phyloP scores from a whole-genome alignment of 2,329 filamentous ascomycete genomes.

The Paecilomyces fulvus region DNA sequence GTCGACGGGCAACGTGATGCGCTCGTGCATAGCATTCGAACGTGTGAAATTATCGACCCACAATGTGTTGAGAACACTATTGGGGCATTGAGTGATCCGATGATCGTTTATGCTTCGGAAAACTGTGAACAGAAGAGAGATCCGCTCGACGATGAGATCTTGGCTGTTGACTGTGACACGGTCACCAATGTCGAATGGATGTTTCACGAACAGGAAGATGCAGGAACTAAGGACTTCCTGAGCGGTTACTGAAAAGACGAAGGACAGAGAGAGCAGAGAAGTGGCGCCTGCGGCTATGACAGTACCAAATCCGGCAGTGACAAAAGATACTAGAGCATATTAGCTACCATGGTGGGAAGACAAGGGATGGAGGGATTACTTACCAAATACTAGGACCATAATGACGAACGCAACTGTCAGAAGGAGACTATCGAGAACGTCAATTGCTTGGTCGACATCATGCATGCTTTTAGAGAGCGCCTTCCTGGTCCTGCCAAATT shows the following conservation, averaged over 20 bases:
- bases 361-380: constrained; percentile 25
- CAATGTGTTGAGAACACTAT: constrained; percentile 82
- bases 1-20: constrained; percentile 67
- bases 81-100: constrained; percentile 75
- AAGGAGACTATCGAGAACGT: constrained; percentile 80
- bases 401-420: constrained; percentile 73
- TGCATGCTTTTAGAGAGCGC: constrained; percentile 89
- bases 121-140: constrained; percentile 85
- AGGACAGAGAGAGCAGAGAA: constrained; percentile 87
- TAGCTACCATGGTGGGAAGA: constrained; percentile 11
- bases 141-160: constrained; percentile 78
- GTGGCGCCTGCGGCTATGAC: constrained; percentile 87
- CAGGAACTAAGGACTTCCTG: constrained; percentile 97
- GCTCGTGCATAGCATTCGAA: constrained; percentile 85
- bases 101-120: constrained; percentile 77
- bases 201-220: constrained; percentile 98
- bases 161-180: constrained; percentile 69
- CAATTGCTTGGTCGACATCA: constrained; percentile 90
- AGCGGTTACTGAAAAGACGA: constrained; percentile 84
- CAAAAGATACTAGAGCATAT: constrained; percentile 60
- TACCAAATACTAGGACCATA: constrained; percentile 72
- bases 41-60: constrained; percentile 94
- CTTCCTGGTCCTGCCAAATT: constrained; percentile 78
- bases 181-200: constrained; percentile 93
- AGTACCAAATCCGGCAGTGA: constrained; percentile 75